Evolutionary conservation across 495 filamentous ascomycete species (phyloP).

Genomic region (Lentithecium fluviatile): DNA sequence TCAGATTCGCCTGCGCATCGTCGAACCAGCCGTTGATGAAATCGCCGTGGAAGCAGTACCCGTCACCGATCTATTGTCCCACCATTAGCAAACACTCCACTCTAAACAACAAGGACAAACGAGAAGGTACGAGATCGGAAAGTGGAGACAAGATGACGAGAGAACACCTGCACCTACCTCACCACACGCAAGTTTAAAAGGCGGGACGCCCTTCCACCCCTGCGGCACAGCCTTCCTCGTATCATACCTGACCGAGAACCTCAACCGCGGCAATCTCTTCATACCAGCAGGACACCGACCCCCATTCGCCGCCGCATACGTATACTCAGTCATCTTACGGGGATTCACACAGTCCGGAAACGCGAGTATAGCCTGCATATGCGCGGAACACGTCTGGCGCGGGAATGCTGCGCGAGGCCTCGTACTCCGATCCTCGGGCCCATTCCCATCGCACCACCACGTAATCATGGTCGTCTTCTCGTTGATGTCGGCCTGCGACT

Average conservation of each 20-base stretch:
- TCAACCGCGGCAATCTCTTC: conserved; percentile 14
- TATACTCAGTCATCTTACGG: conserved; percentile 7
- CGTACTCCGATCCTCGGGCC: conserved; percentile 10
- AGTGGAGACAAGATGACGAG: not conserved
- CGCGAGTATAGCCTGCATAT: conserved; percentile 21
- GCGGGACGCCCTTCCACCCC: conserved; percentile 21
- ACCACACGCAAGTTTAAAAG: conserved; percentile 22
- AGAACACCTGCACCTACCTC: conserved; percentile 1
- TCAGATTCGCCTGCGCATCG: conserved; percentile 12
- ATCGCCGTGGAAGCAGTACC: conserved; percentile 28
- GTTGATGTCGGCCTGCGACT: conserved; percentile 19
- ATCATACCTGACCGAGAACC: conserved; percentile 17
- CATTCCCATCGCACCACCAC: conserved; percentile 23
- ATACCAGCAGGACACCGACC: conserved; percentile 11
- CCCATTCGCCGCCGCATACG: conserved; percentile 25
- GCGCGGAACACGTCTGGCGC: conserved; percentile 13
- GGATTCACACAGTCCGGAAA: conserved; percentile 25
- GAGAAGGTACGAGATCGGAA: not conserved
- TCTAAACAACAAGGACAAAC: too few species aligned
- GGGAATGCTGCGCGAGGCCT: conserved; percentile 15
- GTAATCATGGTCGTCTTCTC: conserved; percentile 19
- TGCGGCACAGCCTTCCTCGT: conserved; percentile 22
- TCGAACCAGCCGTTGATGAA: conserved; percentile 28
- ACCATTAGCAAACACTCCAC: too few species aligned
- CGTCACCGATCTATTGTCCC: conserved; percentile 21